Evolutionary conservation across 352 stramenopile species (phyloP).

Genomic region (Thraustochytrium sp.): DNA sequence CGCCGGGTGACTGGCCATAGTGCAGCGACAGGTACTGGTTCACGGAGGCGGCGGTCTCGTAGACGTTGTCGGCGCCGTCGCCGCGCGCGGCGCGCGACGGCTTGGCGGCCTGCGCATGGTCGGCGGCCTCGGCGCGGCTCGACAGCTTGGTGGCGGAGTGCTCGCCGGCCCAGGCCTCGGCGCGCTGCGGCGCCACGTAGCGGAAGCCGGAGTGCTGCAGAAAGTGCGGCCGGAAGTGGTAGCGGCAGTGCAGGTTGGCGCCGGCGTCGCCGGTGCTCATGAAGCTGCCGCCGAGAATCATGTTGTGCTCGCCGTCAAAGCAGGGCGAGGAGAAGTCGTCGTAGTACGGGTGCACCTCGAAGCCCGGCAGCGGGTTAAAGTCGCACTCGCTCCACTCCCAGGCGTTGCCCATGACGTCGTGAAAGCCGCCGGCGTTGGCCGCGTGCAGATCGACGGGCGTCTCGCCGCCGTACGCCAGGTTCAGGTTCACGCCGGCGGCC

Average conservation of each 20-base stretch:
- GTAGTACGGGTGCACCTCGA: constrained; percentile 82
- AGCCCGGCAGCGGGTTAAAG: constrained; percentile 85
- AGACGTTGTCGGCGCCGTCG: background rate
- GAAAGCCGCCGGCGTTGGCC: constrained; percentile 69
- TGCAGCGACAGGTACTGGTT: constrained; percentile 40
- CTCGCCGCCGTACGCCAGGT: constrained; percentile 80
- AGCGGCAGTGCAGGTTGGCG: constrained; percentile 86
- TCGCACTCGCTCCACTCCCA: constrained; percentile 94
- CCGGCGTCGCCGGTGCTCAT: constrained; percentile 87
- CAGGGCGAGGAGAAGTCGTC: constrained; percentile 95
- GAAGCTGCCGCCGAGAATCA: constrained; percentile 93
- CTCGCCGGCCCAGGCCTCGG: constrained; percentile 51
- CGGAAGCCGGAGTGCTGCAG: constrained; percentile 93
- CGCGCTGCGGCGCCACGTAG: constrained; percentile 72
- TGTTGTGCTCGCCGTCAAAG: constrained; percentile 91
- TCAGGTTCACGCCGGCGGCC: constrained; percentile 72
- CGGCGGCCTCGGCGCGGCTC: background rate
- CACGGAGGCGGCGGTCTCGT: constrained; percentile 7
- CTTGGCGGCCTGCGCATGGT: background rate
- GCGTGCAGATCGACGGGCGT: constrained; percentile 75
- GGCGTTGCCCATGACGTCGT: constrained; percentile 87
- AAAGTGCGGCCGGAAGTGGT: constrained; percentile 93
- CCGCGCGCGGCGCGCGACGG: background rate
- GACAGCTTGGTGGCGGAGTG: constrained; percentile 27
- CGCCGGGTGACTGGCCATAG: constrained; percentile 7